Conservation (phyloP, 1,284 basidiomycete genomes). For the Takashimella tepidaria region DNA sequence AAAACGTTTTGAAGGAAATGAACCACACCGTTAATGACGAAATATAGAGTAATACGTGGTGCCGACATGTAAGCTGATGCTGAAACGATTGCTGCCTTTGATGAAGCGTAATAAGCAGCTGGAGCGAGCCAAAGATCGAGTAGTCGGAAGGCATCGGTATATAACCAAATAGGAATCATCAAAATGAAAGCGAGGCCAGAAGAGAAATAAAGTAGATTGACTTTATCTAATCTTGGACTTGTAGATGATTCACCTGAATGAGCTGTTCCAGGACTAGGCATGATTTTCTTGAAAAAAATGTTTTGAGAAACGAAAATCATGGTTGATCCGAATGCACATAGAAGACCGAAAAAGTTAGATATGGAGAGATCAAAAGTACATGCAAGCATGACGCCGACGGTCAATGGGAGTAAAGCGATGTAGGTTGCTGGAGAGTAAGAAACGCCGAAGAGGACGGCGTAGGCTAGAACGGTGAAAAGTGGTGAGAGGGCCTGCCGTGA, state of each 20-base stretch:
- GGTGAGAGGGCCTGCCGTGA: constrained; percentile 81
- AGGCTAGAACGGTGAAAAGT: constrained; percentile 91
- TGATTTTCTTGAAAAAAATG: constrained; percentile 98
- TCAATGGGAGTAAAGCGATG: constrained; percentile 87
- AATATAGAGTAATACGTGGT: constrained; percentile 56
- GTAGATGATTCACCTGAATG: constrained; percentile 39
- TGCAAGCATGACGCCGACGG: constrained; percentile 93
- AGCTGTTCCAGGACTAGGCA: constrained; percentile 59
- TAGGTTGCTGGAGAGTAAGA: constrained; percentile 90
- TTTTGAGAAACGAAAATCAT: constrained; percentile 96
- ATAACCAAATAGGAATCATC: constrained; percentile 92
- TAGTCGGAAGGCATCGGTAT: constrained; percentile 70
- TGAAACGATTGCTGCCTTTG: not conserved
- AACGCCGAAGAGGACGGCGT: constrained; percentile 85
- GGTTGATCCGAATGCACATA: constrained; percentile 90
- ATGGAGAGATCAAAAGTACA: constrained; percentile 87
- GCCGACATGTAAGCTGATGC: constrained; percentile 6
- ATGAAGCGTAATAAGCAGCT: constrained; percentile 1
- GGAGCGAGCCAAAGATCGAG: constrained; percentile 48
- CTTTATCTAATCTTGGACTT: constrained; percentile 76
- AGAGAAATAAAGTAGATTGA: constrained; percentile 93
- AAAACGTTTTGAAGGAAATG: constrained; percentile 97
- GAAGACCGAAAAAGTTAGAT: constrained; percentile 72
- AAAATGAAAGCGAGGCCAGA: constrained; percentile 88
- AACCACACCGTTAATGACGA: constrained; percentile 87